Percentiles rank a stretch among this genome's conserved stretches.
Conservation (phyloP, 164 flowering plant genomes). For the Cinnamomum chago region DNA sequence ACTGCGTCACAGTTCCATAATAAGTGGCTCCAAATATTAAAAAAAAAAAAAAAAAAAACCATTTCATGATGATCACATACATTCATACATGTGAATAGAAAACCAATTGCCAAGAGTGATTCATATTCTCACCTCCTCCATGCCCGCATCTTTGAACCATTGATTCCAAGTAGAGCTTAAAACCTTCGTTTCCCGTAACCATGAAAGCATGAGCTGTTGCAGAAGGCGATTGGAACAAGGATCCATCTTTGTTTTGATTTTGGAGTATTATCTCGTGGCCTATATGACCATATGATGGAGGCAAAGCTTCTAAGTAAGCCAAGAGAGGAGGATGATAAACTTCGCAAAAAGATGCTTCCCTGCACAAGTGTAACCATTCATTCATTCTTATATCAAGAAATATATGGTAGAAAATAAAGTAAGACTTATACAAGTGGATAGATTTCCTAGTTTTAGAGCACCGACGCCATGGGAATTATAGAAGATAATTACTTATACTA, state of each 20-base stretch:
- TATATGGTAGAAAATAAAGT: neutral
- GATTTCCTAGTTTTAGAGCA: neutral
- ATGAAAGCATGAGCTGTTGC: constrained; percentile 40
- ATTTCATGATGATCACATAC: too few relatives aligned
- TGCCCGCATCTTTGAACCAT: constrained; percentile 25
- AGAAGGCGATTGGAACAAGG: constrained; percentile 42
- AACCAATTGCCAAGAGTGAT: too few relatives aligned
- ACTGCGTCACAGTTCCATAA: constrained; percentile 17
- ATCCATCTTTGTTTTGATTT: constrained; percentile 31
- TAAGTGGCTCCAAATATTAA: neutral
- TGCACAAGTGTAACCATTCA: neutral
- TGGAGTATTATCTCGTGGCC: constrained; percentile 11
- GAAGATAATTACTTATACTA: too few relatives aligned
- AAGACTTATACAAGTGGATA: neutral
- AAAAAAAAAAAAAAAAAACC: too few relatives aligned
- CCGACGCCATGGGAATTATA: too few relatives aligned
- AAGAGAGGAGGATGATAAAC: constrained; percentile 18
- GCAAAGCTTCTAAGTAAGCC: constrained; percentile 33
- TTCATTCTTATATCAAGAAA: neutral
- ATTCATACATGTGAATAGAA: too few relatives aligned
- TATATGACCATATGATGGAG: constrained; percentile 12
- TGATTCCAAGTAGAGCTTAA: constrained; percentile 24
- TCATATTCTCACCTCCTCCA: constrained; percentile 29
- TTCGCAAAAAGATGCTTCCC: constrained; percentile 22
- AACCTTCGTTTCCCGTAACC: constrained; percentile 24